phyloP scores from a whole-genome alignment of 2,329 filamentous ascomycete species.

The Paradendryphiella salina region DNA sequence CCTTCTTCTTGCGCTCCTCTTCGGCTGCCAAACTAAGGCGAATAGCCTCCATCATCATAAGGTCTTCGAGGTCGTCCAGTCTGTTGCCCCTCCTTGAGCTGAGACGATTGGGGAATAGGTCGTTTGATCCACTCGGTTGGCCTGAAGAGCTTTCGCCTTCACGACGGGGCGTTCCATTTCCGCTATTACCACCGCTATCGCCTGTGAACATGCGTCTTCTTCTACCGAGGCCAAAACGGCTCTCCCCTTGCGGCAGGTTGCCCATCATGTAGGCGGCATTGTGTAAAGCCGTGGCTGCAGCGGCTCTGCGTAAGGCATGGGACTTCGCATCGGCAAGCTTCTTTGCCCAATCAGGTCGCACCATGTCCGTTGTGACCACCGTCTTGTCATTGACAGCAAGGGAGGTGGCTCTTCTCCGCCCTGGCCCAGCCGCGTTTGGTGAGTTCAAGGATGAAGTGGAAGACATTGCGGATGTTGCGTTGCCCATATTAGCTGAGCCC shows the following conservation, averaged over 20 bases:
- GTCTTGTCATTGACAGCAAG: conserved; percentile 81
- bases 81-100: conserved; percentile 62
- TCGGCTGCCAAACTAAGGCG: conserved; percentile 87
- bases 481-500: conserved; percentile 57
- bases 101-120: conserved; percentile 48
- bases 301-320: conserved; percentile 82
- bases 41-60: conserved; percentile 99
- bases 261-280: conserved; percentile 92
- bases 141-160: conserved; percentile 40
- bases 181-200: conserved; percentile 52
- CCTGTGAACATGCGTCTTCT: conserved; percentile 55
- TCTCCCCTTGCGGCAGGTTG: conserved; percentile 52
- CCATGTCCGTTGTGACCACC: conserved; percentile 88
- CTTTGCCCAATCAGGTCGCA: conserved; percentile 91
- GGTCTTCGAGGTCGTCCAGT: conserved; percentile 88
- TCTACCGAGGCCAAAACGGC: conserved; percentile 55
- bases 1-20: conserved; percentile 85
- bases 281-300: conserved; percentile 90
- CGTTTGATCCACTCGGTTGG: conserved; percentile 40
- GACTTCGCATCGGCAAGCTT: conserved; percentile 84
- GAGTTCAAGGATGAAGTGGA: conserved; percentile 80
- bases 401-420: conserved; percentile 64
- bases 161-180: conserved; percentile 50
- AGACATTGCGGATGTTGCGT: conserved; percentile 72
- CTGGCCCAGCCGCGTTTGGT: conserved; percentile 47